Base-by-base conservation (phyloP, 306 rosid genomes). In the Mimosa pudica region DNA sequence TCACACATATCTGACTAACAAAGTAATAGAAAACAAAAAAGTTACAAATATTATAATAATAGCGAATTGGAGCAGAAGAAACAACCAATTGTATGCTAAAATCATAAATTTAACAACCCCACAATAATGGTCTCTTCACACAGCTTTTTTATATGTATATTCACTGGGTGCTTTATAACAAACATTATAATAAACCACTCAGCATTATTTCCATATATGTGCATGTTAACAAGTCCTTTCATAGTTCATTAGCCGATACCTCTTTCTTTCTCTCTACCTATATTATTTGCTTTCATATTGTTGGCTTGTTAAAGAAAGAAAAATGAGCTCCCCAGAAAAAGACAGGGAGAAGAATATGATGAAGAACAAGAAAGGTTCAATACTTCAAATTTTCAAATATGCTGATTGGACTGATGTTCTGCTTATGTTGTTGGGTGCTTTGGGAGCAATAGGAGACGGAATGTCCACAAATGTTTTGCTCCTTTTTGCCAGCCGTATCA, bases 381-480 rank as follows among this genome's bases (percentile, higher is more conserved):
- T 88, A 13, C 10, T 51, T 52, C 67, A 79, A 8, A 85, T 95
- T 33, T 87, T 95, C 81, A 89, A 92, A 83, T 92, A 90, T 86
- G 88, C 92, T 14, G 97, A 91, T 83, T 79, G 97, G 92, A 70
- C 88, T 62, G 98, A 95, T 89, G 75, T 95, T 58, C 5, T 89
- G 90, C 88, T 92, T 3, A 93, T 95, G 96, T 52, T 88, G 74
- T 79, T 89, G 76, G 98, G 98, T 16, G 90, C 87, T 65, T 54
- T 90, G 65, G 98, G 98, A 80, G 97, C 98, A 76, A 82, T 95
- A 64, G 98, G 96, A 75, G 98, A 92, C 81, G 98, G 98, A 49
- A 88, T 95, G 92, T 91, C 98, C 20, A 92, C 98, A 35, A 95
- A 95, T 41, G 85, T 89, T 76, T 80, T 95, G 83, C 77, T 95